Base-by-base conservation (phyloP, 805 yeast species). In the Scheffersomyces ergatensis region DNA sequence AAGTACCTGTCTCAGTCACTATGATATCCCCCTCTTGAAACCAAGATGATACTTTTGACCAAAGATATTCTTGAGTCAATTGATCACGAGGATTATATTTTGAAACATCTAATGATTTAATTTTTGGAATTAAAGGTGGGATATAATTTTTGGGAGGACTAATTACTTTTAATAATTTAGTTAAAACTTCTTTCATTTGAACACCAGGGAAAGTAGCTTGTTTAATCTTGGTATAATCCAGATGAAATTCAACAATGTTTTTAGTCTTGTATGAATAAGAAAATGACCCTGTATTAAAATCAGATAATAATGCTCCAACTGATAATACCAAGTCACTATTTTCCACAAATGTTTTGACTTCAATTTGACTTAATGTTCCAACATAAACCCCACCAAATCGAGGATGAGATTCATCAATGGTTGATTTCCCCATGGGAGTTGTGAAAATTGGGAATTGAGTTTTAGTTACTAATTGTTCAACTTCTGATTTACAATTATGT, bases 401-500 rank as follows among this genome's bases (percentile, higher is more conserved):
- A 47, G 80, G 77, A 61, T 80, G 75, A 46, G 73, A 73, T 67
- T 87, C 96, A 63, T 84, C 81, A 52, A 86, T 78, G 19, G 80
- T 72, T 45, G 89, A 84, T 66, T 87, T 87, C 66, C 95, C 96
- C 93, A 87, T 85, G 54, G 96, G 95, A 39, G 96, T 88, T 42
- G 83, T 83, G 64, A 80, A 87, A 36, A 84, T 83, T 34, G 93
- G 92, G 80, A 81, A 86, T 61, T 83, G 80, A 37, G 95, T 85
- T 44, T 68, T 60, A 42, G 77, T 76, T 37, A 83, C 82, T 58
- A 87, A 74, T 51, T 73, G 65, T 46, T 66, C 70, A 45, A 85
- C 83, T 63, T 82, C 87, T n/a, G 63, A 63, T 57, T 73, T 74
- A 49, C 82, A 85, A 49, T 73, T 70, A 67, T 87, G 95, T 68